phyloP scores from a whole-genome alignment of 75 land plant genomes.

The Selaginella tamariscina region DNA sequence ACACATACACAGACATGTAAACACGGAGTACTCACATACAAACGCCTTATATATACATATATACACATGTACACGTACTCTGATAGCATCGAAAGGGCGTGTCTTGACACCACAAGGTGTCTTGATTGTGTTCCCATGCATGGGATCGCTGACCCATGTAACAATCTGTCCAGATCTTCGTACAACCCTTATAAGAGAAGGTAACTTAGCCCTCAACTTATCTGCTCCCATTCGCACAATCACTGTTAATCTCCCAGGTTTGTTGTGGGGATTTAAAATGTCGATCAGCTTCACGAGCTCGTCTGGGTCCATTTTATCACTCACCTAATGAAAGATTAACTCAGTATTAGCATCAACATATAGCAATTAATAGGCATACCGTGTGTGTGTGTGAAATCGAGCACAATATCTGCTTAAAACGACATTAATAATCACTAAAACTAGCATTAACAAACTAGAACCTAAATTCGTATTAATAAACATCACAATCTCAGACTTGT shows the following conservation, averaged over 20 bases:
- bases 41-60: not conserved
- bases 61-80: slow-evolving; percentile 24
- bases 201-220: slow-evolving; percentile 54
- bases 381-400: too few species aligned
- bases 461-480: too few species aligned
- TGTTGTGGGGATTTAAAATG: slow-evolving; percentile 60
- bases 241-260: slow-evolving; percentile 64
- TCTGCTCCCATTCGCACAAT: slow-evolving; percentile 62
- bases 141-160: slow-evolving; percentile 87
- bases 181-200: slow-evolving; percentile 59
- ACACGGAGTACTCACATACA: not conserved
- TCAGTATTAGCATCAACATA: not conserved
- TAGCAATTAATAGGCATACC: too few species aligned
- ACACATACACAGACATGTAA: not conserved
- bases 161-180: slow-evolving; percentile 59
- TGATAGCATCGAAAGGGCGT: slow-evolving; percentile 55
- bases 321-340: slow-evolving; percentile 32
- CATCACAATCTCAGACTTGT: too few species aligned
- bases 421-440: too few species aligned
- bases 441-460: too few species aligned
- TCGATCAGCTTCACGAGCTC: slow-evolving; percentile 58
- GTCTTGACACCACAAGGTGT: slow-evolving; percentile 55
- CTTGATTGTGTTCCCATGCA: slow-evolving; percentile 77
- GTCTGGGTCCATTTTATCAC: slow-evolving; percentile 70
- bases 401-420: too few species aligned